phyloP scores from a whole-genome alignment of 306 rosid species.

The Luffa aegyptiaca region DNA sequence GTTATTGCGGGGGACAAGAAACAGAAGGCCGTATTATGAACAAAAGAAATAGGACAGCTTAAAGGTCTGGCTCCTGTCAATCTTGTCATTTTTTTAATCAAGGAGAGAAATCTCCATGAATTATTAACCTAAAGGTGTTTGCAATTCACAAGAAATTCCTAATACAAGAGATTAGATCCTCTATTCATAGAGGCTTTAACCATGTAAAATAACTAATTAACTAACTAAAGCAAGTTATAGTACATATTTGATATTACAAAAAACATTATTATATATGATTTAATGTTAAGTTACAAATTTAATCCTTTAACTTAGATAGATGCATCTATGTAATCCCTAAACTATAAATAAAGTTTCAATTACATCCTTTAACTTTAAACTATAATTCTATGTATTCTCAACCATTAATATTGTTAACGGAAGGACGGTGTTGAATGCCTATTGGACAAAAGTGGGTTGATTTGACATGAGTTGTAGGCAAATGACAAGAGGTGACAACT shows the following conservation, averaged over 20 bases:
- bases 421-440: neutral
- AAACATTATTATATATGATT: too few species aligned
- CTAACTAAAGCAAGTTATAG: neutral
- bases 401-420: neutral
- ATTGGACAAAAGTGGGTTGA: neutral
- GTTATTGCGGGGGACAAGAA: too few species aligned
- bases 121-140: neutral
- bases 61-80: neutral
- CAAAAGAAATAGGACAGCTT: too few species aligned
- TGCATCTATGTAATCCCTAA: neutral
- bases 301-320: neutral
- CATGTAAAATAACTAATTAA: neutral
- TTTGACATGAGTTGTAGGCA: neutral
- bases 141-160: neutral
- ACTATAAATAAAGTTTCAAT: neutral
- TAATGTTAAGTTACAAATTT: neutral
- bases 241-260: too few species aligned
- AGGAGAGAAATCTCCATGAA: neutral
- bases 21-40: too few species aligned
- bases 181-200: neutral
- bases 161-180: too few species aligned
- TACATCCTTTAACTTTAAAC: neutral
- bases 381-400: neutral
- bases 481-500: neutral
- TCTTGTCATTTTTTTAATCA: neutral